These are phyloP conservation scores for Yarrowia bubula DNA, from an alignment of 805 yeast species.

Conservation along the genomic window DNA sequence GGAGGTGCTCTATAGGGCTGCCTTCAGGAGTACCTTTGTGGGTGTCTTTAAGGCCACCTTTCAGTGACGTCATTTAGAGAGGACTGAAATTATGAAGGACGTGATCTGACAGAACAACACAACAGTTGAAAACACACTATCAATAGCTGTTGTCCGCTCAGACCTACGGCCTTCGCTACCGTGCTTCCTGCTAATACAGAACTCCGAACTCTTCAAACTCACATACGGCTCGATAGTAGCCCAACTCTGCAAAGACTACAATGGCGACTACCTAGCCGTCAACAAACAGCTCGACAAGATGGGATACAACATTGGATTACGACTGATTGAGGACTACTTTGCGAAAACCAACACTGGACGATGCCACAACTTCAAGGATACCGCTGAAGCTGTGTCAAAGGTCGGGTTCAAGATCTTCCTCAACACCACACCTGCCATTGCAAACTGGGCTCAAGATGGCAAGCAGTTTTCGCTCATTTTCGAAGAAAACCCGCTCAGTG, in stretches of 20 bases:
- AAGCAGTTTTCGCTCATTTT: slow-evolving; percentile 71
- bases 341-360: slow-evolving; percentile 85
- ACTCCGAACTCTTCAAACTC: slow-evolving; percentile 88
- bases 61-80: too few relatives aligned
- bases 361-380: slow-evolving; percentile 74
- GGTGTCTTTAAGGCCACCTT: too few relatives aligned
- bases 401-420: slow-evolving; percentile 88
- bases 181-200: slow-evolving; percentile 43
- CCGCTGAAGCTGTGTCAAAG: slow-evolving; percentile 81
- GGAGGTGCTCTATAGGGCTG: too few relatives aligned
- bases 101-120: too few relatives aligned
- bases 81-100: too few relatives aligned
- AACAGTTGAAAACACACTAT: too few relatives aligned
- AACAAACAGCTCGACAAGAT: slow-evolving; percentile 81
- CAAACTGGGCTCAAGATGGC: slow-evolving; percentile 74
- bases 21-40: too few relatives aligned
- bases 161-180: background rate
- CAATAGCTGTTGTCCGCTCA: background rate
- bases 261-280: slow-evolving; percentile 71
- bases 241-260: slow-evolving; percentile 81
- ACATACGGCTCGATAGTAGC: slow-evolving; percentile 94
- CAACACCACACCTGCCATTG: slow-evolving; percentile 72
- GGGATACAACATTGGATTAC: slow-evolving; percentile 93
- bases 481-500: slow-evolving; percentile 86
- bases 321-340: slow-evolving; percentile 88